A percentile compares a stretch with the other conserved stretches of the same genome.
These are phyloP conservation scores for Mycena pura DNA, from an alignment of 768 basidiomycete genomes.

Conservation along the genomic window DNA sequence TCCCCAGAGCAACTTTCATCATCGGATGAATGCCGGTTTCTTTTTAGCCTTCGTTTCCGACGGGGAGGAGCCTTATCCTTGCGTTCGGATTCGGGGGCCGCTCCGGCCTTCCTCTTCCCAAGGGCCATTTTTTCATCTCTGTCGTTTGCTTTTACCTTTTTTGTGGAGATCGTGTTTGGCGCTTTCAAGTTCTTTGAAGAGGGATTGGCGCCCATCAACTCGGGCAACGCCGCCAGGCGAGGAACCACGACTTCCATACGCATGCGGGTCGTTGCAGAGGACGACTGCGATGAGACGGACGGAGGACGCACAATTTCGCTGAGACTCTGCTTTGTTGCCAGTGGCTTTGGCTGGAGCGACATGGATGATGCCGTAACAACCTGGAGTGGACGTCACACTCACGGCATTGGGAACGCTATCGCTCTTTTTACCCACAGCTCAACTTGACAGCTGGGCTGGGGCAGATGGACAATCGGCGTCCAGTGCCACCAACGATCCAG, in stretches of 20 bases:
- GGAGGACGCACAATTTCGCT: background rate
- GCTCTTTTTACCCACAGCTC: too few relatives aligned
- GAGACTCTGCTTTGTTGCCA: background rate
- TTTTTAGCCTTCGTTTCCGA: conserved; percentile 4
- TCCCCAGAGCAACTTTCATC: conserved; percentile 13
- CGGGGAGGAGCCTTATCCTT: background rate
- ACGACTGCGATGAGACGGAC: background rate
- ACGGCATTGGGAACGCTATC: too few relatives aligned
- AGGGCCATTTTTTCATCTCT: background rate
- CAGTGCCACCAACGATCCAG: conserved; percentile 12
- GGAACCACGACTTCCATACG: conserved; percentile 14
- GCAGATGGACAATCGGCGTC: conserved; percentile 12
- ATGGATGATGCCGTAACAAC: too few relatives aligned
- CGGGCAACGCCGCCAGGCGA: background rate
- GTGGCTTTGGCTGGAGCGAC: too few relatives aligned
- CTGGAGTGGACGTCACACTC: too few relatives aligned
- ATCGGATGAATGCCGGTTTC: background rate
- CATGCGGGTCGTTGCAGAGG: conserved; percentile 1
- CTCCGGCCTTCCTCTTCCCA: background rate
- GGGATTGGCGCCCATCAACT: background rate
- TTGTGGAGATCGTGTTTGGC: too few relatives aligned
- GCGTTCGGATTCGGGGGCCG: background rate
- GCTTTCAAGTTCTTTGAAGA: background rate
- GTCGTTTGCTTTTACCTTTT: background rate
- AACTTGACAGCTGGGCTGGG: too few relatives aligned